Conservation (phyloP, 768 basidiomycete genomes). For the Chalciporus sphaerocephalus region DNA sequence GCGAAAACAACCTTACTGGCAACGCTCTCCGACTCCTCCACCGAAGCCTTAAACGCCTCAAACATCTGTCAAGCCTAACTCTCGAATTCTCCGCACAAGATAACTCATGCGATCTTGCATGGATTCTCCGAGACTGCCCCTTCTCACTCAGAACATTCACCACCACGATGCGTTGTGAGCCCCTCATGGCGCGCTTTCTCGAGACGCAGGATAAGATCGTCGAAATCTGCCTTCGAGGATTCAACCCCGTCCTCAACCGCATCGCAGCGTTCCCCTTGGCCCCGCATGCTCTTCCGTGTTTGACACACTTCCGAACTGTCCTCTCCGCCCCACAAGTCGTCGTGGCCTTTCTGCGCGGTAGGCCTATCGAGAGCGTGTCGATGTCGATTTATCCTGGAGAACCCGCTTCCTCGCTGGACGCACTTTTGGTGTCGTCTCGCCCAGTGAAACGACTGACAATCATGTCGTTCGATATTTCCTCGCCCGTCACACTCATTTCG, state of each 20-base stretch:
- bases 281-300: constrained; percentile 41
- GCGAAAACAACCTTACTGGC: constrained; percentile 33
- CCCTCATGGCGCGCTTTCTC: constrained; percentile 46
- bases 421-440: constrained; percentile 35
- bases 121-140: constrained; percentile 45
- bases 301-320: constrained; percentile 50
- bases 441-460: constrained; percentile 50
- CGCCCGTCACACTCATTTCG: constrained; percentile 42
- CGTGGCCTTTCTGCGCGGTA: constrained; percentile 40
- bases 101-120: constrained; percentile 36
- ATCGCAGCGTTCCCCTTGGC: constrained; percentile 31
- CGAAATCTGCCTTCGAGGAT: constrained; percentile 55
- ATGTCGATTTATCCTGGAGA: constrained; percentile 47
- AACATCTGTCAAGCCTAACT: constrained; percentile 38
- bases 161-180: constrained; percentile 54
- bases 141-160: constrained; percentile 47
- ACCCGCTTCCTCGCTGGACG: constrained; percentile 40
- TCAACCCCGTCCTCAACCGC: constrained; percentile 33
- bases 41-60: constrained; percentile 38
- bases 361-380: constrained; percentile 49
- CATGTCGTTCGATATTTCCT: constrained; percentile 51
- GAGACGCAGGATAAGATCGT: constrained; percentile 44
- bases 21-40: constrained; percentile 51
- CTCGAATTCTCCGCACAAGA: constrained; percentile 46
- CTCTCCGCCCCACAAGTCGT: constrained; percentile 47